A percentile compares a stretch with the other conserved stretches of the same genome.
These are phyloP conservation scores for Lepiota subincarnata DNA, from an alignment of 768 basidiomycete species.

Conservation along the genomic window DNA sequence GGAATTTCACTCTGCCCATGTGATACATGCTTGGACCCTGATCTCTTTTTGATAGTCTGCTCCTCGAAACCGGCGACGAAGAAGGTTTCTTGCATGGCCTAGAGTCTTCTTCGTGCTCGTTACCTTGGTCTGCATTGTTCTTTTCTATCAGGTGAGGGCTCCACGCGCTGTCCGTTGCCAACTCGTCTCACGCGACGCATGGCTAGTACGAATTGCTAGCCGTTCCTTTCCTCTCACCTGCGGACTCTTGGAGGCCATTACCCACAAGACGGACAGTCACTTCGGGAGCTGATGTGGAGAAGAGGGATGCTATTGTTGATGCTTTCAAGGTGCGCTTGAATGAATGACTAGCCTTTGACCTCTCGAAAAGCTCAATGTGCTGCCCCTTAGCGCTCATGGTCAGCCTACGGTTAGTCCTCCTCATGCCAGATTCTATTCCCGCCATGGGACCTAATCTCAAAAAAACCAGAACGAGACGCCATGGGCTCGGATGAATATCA, in stretches of 20 bases:
- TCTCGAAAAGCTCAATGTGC: slow-evolving; percentile 1
- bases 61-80: not conserved
- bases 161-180: not conserved
- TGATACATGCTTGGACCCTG: not conserved
- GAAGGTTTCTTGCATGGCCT: not conserved
- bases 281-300: slow-evolving; percentile 49
- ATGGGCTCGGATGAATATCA: slow-evolving; percentile 94
- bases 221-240: not conserved
- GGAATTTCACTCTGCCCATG: not conserved
- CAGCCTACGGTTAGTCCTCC: slow-evolving; percentile 64
- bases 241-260: not conserved
- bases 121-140: not conserved
- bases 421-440: not conserved
- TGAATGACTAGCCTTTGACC: not conserved
- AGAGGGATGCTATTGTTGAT: slow-evolving; percentile 64
- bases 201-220: not conserved
- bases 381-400: slow-evolving; percentile 72
- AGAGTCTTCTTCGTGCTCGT: not conserved
- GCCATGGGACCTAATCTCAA: too few relatives aligned
- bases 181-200: not conserved
- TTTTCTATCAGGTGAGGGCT: slow-evolving; percentile 1
- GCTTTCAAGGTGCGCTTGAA: slow-evolving; percentile 67
- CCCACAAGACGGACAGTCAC: slow-evolving; percentile 5
- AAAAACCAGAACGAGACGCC: slow-evolving; percentile 70
- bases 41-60: not conserved